Evolutionary conservation across 768 basidiomycete genomes (phyloP), one percentile per base, ranked within the genome.

Genomic region (Boletus insuetus): DNA sequence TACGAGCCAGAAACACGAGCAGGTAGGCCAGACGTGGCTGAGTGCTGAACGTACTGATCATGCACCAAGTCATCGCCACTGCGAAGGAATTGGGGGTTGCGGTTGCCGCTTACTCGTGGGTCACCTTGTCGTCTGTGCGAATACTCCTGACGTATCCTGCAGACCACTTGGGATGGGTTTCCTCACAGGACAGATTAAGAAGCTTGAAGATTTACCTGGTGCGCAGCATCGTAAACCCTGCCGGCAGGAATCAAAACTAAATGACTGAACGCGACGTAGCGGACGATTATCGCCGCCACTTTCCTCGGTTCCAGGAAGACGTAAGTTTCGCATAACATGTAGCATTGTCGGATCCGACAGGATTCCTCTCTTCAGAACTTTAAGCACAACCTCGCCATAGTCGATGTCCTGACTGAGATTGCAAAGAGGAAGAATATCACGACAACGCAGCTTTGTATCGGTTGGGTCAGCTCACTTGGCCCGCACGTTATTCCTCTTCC

Each of bases 41-140:
- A 43, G 34, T 37, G n/a, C n/a, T n/a, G 22, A 35, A 6, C 31
- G 9, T 43, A 40, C 40, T 59, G 14, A 61, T 35, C 26, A 3
- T n/a, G 3, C 20, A 19, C 34, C 20, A 34, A 73, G 84, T 85
- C 37, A 77, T 86, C 52, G 74, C 74, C 3, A 75, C 82, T 10
- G 79, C 81, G n/a, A 67, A 72, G 44, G 81, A 83, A 59, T 74
- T 84, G 37, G 78, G 77, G 5, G 73, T 86, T 53, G 69, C 82
- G 9, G 77, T 86, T n/a, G 65, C 81, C 20, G 83, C 79, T 32
- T 87, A 87, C 61, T 80, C 82, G 79, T 80, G 39, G 22, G 11
- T 11, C 11, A 32, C 17, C 7, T 40, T 12, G 12, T 34, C 24
- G n/a, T 37, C 59, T 59, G 6, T 46, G 17, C 55, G n/a, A 42